Evolutionary conservation across 805 yeast species (phyloP), one percentile per base, ranked within the genome.

Genomic region (Metschnikowia amazonensis): DNA sequence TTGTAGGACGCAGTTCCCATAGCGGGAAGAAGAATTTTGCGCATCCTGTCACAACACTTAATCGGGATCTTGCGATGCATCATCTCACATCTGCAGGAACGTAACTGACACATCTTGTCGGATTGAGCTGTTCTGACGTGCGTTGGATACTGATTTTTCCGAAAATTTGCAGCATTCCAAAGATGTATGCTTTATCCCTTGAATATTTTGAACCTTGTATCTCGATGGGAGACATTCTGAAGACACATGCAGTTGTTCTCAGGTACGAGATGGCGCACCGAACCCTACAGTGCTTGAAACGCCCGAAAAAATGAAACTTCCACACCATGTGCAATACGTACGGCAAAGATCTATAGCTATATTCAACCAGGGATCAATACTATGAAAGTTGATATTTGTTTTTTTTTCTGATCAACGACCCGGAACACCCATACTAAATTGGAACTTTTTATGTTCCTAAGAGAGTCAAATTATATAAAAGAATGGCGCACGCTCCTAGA

Each of bases 401-500:
- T 5, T 7, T 17, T 18, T 32, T 17, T 24, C n/a, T n/a, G n/a
- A n/a, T 20, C 5, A 3, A 32, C 10, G 11, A 3, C 14, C 14
- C 9, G 8, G 14, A 32, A 20, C 9, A 10, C n/a, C 14, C 14
- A 11, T 32, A 11, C 34, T 31, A 13, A 3, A 6, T 17, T 16
- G 20, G 9, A 4, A 6, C 10, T 8, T 4, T n/a, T 14, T 21
- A 37, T 14, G 41, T 37, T 18, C 41, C 41, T 16, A 27, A 28
- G 9, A 37, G 41, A 29, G 27, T 17, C 21, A 39, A 10, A 27
- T 45, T 17, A 25, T 49, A 49, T 4, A 45, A 36, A 3, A 31
- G 11, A 20, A 46, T 41, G 16, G 46, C 32, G 6, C 35, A 24
- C 20, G 36, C 27, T 3, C 49, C 49, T 28, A 49, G 42, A 14